Base-by-base conservation (phyloP, 2,329 filamentous ascomycete species). In the Coleophoma crateriformis region DNA sequence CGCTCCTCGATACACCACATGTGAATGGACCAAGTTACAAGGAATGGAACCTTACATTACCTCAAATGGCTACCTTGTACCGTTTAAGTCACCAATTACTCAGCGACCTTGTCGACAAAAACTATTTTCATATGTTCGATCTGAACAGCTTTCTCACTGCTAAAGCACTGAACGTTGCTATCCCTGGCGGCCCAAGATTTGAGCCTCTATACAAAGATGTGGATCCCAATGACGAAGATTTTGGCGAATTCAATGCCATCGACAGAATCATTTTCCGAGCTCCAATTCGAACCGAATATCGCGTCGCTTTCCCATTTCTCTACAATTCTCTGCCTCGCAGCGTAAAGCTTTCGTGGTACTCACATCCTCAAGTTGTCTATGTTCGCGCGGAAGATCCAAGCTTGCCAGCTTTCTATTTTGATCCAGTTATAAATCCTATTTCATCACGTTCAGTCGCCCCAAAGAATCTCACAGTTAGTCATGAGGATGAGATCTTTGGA, bases 201-300 rank as follows among this genome's bases (percentile, higher is more conserved):
- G 94, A 99, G 69, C 94, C 94, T 20, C 69, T 99, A 17, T 99
- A 96, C 76, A 99, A 99, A 71, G 94, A 99, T 61, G 91, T 99
- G 53, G 91, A 99, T 67, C 94, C 94, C 2, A 99, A 99, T 61
- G 92, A 97, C 59, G 94, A 99, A 68, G 94, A 99, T 65, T 99
- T 99, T 70, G 94, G 94, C 69, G 94, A 99, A 69, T 99, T 99
- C 77, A 99, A 99, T 64, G 94, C 94, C 33, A 99, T 99, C 61
- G 94, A 99, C 64, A 89, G 95, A 59, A 99, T 99, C 70, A 99
- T 99, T 59, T 99, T 99, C 78, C 87, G 94, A 57, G 86, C 88
- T 43, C 91, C 92, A 1, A 95, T 97, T 57, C 84, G 92, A 59
- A 99, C 92, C 8, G 94, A 99, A 70, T 96, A 95, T 63, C 84